A percentile compares a stretch with the other conserved stretches of the same genome.
Evolutionary conservation across 441 rosid genomes (phyloP).

Genomic region (Gossypium schwendimanii): DNA sequence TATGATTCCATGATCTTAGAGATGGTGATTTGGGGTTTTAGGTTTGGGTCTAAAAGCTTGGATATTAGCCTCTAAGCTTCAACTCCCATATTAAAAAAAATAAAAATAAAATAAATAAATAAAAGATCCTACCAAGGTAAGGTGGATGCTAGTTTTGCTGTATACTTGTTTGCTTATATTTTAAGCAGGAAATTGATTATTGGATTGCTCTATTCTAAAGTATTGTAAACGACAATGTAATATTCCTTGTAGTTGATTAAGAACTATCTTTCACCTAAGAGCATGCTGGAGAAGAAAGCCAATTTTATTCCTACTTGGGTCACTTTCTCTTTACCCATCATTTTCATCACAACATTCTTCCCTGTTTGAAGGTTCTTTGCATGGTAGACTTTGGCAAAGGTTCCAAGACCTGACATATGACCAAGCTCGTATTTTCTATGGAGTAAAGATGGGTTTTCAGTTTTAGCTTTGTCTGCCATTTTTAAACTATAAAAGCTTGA

Average conservation of each 20-base stretch:
- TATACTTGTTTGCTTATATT: background rate
- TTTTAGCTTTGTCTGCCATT: too few relatives aligned
- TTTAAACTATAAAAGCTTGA: too few relatives aligned
- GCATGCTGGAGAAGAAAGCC: conserved; percentile 59
- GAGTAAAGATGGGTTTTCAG: too few relatives aligned
- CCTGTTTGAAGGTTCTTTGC: too few relatives aligned
- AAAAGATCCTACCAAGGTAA: background rate
- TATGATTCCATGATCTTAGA: conserved; percentile 27
- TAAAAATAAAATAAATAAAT: too few relatives aligned
- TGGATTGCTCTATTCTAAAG: conserved; percentile 25
- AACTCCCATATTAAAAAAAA: background rate
- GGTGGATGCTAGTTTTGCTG: background rate
- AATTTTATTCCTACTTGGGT: conserved; percentile 28
- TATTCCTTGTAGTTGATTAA: conserved; percentile 63
- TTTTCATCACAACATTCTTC: too few relatives aligned
- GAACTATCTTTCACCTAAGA: conserved; percentile 54
- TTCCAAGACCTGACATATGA: too few relatives aligned
- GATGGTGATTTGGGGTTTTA: too few relatives aligned
- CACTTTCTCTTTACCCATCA: too few relatives aligned
- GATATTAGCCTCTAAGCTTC: background rate
- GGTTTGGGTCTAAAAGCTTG: too few relatives aligned
- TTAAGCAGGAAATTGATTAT: background rate
- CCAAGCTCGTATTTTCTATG: too few relatives aligned
- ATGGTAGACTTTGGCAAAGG: too few relatives aligned
- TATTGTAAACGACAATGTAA: conserved; percentile 63